These are phyloP conservation scores for Cystoderma amianthinum DNA, from an alignment of 768 basidiomycete species.

Conservation along the genomic window DNA sequence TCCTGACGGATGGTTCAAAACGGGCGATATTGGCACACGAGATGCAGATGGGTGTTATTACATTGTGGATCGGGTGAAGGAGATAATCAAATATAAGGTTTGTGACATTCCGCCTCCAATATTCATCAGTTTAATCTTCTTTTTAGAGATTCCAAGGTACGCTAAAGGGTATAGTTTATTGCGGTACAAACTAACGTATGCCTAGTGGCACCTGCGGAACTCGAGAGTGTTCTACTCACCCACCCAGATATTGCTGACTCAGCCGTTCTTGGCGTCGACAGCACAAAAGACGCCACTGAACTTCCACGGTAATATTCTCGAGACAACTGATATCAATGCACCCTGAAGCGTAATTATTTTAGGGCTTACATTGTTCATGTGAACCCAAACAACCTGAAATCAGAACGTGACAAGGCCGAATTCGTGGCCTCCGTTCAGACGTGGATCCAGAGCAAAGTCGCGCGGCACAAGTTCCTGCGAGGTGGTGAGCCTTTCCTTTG, in stretches of 20 bases:
- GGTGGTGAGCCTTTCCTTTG: constrained; percentile 36
- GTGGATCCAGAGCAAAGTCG: constrained; percentile 71
- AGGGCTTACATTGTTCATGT: constrained; percentile 63
- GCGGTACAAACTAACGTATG: background rate
- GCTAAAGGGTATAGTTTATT: constrained; percentile 5
- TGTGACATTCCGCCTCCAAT: background rate
- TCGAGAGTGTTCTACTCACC: constrained; percentile 69
- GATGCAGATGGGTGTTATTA: constrained; percentile 68
- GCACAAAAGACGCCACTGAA: constrained; percentile 68
- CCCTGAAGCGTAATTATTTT: too few relatives aligned
- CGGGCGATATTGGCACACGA: constrained; percentile 70
- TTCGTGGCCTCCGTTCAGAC: constrained; percentile 47
- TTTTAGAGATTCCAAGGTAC: constrained; percentile 68
- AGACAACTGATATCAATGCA: background rate
- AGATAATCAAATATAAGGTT: constrained; percentile 72
- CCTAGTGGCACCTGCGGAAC: constrained; percentile 78
- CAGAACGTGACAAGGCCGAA: constrained; percentile 24
- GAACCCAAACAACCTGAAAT: constrained; percentile 24
- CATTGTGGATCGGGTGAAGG: constrained; percentile 71
- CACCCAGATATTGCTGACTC: constrained; percentile 74
- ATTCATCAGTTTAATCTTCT: background rate
- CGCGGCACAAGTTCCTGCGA: constrained; percentile 68
- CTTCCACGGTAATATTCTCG: constrained; percentile 50
- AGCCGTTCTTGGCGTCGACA: constrained; percentile 74
- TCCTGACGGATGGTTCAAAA: constrained; percentile 78